Percentiles rank a stretch among this genome's conserved stretches.
Evolutionary conservation across 768 basidiomycete species (phyloP).

Genomic region (Jaapia argillacea): DNA sequence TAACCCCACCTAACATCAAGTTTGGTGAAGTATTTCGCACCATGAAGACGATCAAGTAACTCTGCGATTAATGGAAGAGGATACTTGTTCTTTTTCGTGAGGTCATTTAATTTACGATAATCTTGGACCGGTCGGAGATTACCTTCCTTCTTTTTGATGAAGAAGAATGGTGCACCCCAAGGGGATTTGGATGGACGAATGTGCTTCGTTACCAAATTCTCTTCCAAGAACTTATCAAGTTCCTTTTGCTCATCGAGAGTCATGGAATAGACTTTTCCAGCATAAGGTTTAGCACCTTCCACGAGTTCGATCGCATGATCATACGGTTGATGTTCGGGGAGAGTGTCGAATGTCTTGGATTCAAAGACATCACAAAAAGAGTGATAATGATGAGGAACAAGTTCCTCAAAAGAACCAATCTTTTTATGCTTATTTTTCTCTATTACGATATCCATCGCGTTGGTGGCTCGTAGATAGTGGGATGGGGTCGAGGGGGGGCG

Average conservation of each 20-base stretch:
- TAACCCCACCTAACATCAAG: slow-evolving; percentile 30
- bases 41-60: slow-evolving; percentile 19
- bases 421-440: too few relatives aligned
- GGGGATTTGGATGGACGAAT: slow-evolving; percentile 19
- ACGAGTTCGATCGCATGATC: slow-evolving; percentile 26
- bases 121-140: slow-evolving; percentile 15
- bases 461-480: not conserved
- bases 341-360: slow-evolving; percentile 10
- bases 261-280: slow-evolving; percentile 25
- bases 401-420: not conserved
- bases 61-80: slow-evolving; percentile 23
- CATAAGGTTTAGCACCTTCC: slow-evolving; percentile 14
- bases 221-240: slow-evolving; percentile 24
- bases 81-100: slow-evolving; percentile 23
- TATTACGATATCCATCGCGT: too few relatives aligned
- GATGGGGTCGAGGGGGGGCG: not conserved
- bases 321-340: slow-evolving; percentile 23
- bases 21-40: slow-evolving; percentile 17
- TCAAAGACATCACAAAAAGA: not conserved
- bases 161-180: slow-evolving; percentile 15
- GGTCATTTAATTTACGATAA: slow-evolving; percentile 20
- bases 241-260: slow-evolving; percentile 21
- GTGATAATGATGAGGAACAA: not conserved
- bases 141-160: slow-evolving; percentile 17
- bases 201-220: slow-evolving; percentile 22